Percentiles rank a stretch among this genome's conserved stretches.
phyloP scores from a whole-genome alignment of 2,329 filamentous ascomycete species.

The Madurella fahalii region DNA sequence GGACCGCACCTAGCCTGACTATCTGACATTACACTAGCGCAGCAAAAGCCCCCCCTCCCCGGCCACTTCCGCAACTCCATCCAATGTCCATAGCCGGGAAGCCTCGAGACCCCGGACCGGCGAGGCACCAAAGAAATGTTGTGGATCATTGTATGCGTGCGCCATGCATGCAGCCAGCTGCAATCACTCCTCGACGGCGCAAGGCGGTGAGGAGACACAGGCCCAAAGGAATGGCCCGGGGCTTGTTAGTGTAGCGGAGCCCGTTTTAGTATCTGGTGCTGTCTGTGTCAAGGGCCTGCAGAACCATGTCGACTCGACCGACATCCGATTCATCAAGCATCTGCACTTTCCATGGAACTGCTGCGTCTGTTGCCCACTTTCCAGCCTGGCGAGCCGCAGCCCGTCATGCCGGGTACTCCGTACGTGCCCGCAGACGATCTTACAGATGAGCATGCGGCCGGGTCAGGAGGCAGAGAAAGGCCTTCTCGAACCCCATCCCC shows the following conservation, averaged over 20 bases:
- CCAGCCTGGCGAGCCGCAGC: constrained; percentile 9
- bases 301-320: too few species aligned
- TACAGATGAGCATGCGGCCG: not conserved
- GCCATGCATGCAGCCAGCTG: constrained; percentile 17
- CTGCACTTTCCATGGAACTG: constrained; percentile 1
- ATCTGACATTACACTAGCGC: constrained; percentile 1
- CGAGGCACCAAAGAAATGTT: not conserved
- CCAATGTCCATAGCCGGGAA: not conserved
- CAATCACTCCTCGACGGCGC: constrained; percentile 11
- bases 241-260: constrained; percentile 8
- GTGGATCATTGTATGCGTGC: constrained; percentile 13
- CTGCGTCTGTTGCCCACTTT: not conserved
- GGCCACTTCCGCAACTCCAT: constrained; percentile 13
- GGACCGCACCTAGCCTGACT: not conserved
- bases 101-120: constrained; percentile 10
- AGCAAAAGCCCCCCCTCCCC: not conserved
- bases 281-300: too few species aligned
- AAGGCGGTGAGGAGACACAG: constrained; percentile 16
- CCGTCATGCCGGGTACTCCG: constrained; percentile 1
- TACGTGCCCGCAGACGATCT: not conserved
- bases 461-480: too few species aligned
- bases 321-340: constrained; percentile 4
- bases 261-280: constrained; percentile 9
- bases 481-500: too few species aligned
- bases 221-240: constrained; percentile 8